These are phyloP conservation scores for Magnaporthiopsis incrustans DNA, from an alignment of 2,329 filamentous ascomycete species.

Conservation along the genomic window DNA sequence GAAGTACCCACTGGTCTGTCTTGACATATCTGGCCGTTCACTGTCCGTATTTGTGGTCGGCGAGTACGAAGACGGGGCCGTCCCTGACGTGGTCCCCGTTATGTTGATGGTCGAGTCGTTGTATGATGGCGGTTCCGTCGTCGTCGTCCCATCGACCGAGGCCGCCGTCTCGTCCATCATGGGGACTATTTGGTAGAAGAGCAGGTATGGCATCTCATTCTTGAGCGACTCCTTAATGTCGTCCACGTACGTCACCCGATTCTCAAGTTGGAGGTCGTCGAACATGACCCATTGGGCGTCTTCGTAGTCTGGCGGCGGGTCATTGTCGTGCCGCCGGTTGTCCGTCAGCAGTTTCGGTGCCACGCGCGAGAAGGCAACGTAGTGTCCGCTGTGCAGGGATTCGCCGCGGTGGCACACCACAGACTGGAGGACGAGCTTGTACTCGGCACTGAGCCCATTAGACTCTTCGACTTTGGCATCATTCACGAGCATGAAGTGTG, in stretches of 20 bases:
- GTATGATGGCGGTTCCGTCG: conserved; percentile 51
- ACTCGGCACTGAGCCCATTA: conserved; percentile 72
- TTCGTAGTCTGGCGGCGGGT: conserved; percentile 57
- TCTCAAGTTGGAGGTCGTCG: conserved; percentile 66
- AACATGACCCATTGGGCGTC: conserved; percentile 83
- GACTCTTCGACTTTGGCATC: conserved; percentile 53
- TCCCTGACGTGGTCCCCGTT: conserved; percentile 22
- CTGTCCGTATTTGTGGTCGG: conserved; percentile 18
- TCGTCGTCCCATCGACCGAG: conserved; percentile 38
- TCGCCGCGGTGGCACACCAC: conserved; percentile 87
- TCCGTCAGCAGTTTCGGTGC: conserved; percentile 54
- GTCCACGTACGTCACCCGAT: conserved; percentile 68
- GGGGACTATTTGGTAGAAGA: conserved; percentile 92
- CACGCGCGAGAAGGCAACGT: conserved; percentile 76
- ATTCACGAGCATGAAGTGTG: conserved; percentile 77
- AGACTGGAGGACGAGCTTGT: conserved; percentile 86
- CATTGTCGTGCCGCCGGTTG: conserved; percentile 46
- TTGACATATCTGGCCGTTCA: conserved; percentile 21
- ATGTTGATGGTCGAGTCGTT: conserved; percentile 39
- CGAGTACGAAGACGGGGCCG: conserved; percentile 4
- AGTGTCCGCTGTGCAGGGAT: conserved; percentile 83
- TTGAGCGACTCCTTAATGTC: conserved; percentile 69
- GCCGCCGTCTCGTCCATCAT: conserved; percentile 59
- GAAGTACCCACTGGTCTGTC: conserved; percentile 36
- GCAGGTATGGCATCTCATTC: conserved; percentile 84